Evolutionary conservation across 2,329 filamentous ascomycete species (phyloP), one percentile per base, ranked within the genome.

Genomic region (Xylaria sp.): DNA sequence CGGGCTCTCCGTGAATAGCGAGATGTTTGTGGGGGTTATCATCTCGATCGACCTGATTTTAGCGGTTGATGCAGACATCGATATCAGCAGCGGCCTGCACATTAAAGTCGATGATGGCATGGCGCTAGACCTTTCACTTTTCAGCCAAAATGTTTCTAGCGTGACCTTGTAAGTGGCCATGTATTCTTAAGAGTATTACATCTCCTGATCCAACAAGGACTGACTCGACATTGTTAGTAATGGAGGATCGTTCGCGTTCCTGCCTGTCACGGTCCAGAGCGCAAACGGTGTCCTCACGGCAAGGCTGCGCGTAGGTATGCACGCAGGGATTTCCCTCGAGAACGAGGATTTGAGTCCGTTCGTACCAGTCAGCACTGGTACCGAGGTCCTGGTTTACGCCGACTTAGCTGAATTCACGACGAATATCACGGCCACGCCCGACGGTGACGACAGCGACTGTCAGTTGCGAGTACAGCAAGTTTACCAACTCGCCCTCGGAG

Each of bases 51-150:
- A 89, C 63, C 77, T 90, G 18, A 84, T 89, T 28, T 73, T 89
- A 32, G 83, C 77, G 15, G 82, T 82, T 0, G 80, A 86, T 2
- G 80, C 80, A 0, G 78, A 83, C 51, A 79, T 89, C 25, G 82
- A 84, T 34, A 84, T 90, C 13, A 84, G 80, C 58, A 85, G 80
- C 20, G 88, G 88, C 0, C 84, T 90, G 41, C 87, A 89, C 70
- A 80, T 89, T 63, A 82, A 83, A 61, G 76, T 89, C 0, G 83
- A 89, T 3, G 84, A 89, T 52, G 83, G 83, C 0, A 74, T 87
- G 0, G 76, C 76, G 0, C 78, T 89, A 25, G 79, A 85, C 1
- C 80, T 90, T 18, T 78, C 82, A 0, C 74, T 89, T 32, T 89
- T 89, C 57, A 80, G 81, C 28, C 77, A 83, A 2, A 80, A 86